Evolutionary conservation across 106 monocot genomes (phyloP), one percentile per base, ranked within the genome.

Genomic region (Dioscorea alata): DNA sequence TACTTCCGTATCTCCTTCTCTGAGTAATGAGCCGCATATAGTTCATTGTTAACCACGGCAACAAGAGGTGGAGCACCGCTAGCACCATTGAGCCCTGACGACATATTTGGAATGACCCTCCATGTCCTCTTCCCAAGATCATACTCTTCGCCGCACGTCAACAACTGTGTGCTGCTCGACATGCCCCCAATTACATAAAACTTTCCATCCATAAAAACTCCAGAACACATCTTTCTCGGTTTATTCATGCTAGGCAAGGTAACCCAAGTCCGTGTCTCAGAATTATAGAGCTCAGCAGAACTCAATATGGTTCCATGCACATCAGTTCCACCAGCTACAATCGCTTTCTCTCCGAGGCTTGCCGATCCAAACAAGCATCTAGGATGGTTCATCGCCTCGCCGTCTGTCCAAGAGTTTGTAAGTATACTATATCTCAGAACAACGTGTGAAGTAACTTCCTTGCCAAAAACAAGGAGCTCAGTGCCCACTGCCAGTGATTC

Each of bases 351-450:
- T 13, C 89, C 89, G 57, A 82, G 65, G 65, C 89, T 89, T 28
- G 93, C 93, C 5, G 93, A 93, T 33, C 86, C 89, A 75, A 93
- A 93, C 65, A 89, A 75, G 75, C 93, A 93, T 49, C 93, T 66
- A 6, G 93, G 89, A 2, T 54, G 74, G 56, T 82, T 89, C 93
- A 93, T 89, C 32, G 60, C 73, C 17, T 77, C 63, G 12, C 93
- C 93, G 9, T 73, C 66, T 8, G 86, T 72, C 93, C 93, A 93
- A 33, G 83, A 76, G 60, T 93, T 83, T 12, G 78, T 74, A 13
- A 89, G 74, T 60, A 93, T 86, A 52, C 86, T 89, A 56, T 93
- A 93, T 48, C 77, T 81, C 35, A 78, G 74, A 4, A 93, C 79
- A 19, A 84, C 60, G 24, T 84, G 83, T 25, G 81, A 74, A 50